A percentile compares a stretch with the other conserved stretches of the same genome.
Conservation (phyloP, 129 eudicot genomes). For the Ambrosia trifida region DNA sequence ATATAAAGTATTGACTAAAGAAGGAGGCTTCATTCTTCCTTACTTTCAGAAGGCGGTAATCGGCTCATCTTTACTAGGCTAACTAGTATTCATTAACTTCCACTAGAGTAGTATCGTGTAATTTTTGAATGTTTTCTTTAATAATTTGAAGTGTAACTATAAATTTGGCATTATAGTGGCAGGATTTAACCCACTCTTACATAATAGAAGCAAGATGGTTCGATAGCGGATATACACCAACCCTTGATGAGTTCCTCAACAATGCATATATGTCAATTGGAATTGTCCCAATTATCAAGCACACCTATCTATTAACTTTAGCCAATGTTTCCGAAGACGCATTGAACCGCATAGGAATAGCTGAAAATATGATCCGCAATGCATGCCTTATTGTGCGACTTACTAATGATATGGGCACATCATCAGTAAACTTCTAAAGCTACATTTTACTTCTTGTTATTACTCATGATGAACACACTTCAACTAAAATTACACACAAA, state of each 20-base stretch:
- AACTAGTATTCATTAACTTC: too few relatives aligned
- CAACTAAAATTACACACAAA: too few relatives aligned
- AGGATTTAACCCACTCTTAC: not conserved
- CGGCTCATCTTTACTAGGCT: not conserved
- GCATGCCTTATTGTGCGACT: conserved; percentile 41
- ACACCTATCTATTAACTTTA: conserved; percentile 15
- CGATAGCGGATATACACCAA: not conserved
- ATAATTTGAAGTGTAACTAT: not conserved
- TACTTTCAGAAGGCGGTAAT: not conserved
- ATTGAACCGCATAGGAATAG: conserved; percentile 23
- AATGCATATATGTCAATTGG: conserved; percentile 7
- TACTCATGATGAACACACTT: too few relatives aligned
- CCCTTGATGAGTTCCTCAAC: not conserved
- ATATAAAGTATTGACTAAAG: not conserved
- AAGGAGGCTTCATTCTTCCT: not conserved
- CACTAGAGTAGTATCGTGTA: too few relatives aligned
- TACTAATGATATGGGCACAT: conserved; percentile 53
- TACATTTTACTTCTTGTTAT: too few relatives aligned
- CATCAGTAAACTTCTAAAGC: conserved; percentile 20
- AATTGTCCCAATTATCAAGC: conserved; percentile 25
- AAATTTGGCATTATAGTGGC: not conserved
- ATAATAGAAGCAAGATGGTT: not conserved
- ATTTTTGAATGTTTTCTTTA: too few relatives aligned
- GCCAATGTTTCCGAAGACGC: conserved; percentile 25
- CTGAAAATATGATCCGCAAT: conserved; percentile 29